These are phyloP conservation scores for Solanum tacnaense DNA, from an alignment of 257 asterid species.

Conservation along the genomic window DNA sequence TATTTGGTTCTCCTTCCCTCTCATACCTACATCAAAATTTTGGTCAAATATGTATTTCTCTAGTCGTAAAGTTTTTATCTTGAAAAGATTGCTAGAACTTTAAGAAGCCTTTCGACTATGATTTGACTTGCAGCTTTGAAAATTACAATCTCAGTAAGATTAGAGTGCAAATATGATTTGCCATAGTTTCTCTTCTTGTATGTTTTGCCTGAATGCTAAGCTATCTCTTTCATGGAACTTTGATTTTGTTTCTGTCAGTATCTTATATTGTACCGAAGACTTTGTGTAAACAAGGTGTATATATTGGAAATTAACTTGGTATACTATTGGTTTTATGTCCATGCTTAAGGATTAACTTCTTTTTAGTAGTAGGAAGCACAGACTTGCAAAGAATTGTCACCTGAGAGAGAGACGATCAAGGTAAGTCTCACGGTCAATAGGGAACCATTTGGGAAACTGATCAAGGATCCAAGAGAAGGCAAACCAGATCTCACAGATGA, in stretches of 20 bases:
- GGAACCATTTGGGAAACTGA: conserved; percentile 98
- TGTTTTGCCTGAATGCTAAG: background rate
- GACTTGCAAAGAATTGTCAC: conserved; percentile 13
- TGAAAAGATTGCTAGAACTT: background rate
- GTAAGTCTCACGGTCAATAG: conserved; percentile 86
- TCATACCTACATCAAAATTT: conserved; percentile 53
- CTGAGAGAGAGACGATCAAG: conserved; percentile 93
- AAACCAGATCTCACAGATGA: conserved; percentile 93
- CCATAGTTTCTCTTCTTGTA: background rate
- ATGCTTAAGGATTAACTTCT: background rate
- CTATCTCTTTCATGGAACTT: background rate
- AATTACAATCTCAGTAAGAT: background rate
- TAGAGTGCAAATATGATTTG: background rate
- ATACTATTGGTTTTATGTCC: background rate
- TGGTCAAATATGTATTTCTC: background rate
- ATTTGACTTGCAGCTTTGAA: background rate
- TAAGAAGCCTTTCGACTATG: background rate
- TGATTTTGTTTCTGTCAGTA: background rate
- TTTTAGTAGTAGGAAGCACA: background rate
- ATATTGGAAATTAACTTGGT: background rate
- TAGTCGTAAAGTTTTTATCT: background rate
- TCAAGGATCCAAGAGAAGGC: conserved; percentile 96
- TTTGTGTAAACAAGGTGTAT: background rate
- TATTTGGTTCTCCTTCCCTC: conserved; percentile 85
- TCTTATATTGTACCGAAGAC: background rate